Evolutionary conservation across 176 grass and related monocot genomes (phyloP), one percentile per base, ranked within the genome.

Genomic region (Metroxylon sagu): DNA sequence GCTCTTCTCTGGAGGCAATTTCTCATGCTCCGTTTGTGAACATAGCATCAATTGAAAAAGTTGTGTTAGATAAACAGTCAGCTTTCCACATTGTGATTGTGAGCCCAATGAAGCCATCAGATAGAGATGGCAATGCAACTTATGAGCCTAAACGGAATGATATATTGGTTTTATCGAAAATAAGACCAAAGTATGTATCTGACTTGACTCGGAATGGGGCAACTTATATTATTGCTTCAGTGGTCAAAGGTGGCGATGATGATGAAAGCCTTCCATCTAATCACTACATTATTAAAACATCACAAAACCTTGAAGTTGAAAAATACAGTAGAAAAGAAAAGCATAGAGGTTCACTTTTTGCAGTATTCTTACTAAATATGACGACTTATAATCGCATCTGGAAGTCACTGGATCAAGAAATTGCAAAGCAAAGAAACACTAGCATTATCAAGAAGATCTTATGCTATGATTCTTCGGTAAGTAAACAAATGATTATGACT

Each of bases 321-420:
- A 14, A 7, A 1, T 0, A 17, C 56, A 21, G 6, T 0, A 2
- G 2, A 16, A 17, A 56, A 19, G 4, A 75, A 28, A 50, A 50
- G 14, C 48, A 25, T 39, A 62, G 5, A 52, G 14, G 26, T 21
- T 60, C 31, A 29, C 14, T 50, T 0, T 77, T 77, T 71, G 65
- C 50, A 16, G 51, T 76, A 43, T 76, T 59, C 14, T 68, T 95
- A 56, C 48, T 88, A 29, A 61, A 65, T 31, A 76, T 70, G 16
- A 82, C 77, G 31, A 83, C 84, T 3, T 85, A 85, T 59, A 50
- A 2, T 3, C 84, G 77, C 18, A 95, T 95, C 54, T 82, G 80
- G 81, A 35, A 57, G 8, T 77, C 79, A 29, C 71, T 94, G 2
- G 6, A 60, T 57, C 64, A 61, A 61, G 78, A 77, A 50, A 66